Base-by-base conservation (phyloP, 345 rosid genomes). In the Pugionium cornutum region DNA sequence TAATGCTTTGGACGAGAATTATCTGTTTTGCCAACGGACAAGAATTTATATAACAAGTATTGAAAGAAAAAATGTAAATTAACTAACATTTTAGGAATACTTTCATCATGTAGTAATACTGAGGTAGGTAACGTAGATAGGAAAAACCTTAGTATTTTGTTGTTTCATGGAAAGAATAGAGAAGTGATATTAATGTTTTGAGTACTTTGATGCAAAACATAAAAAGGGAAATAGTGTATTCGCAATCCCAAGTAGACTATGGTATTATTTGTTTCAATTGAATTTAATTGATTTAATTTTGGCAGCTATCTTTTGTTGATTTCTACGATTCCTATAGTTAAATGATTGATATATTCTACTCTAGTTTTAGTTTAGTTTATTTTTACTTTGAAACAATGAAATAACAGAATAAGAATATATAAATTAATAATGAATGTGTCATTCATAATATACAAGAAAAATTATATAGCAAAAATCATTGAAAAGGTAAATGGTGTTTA, bases 121-220 rank as follows among this genome's bases (percentile, higher is more conserved):
- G 18, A 25, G 28, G 30, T 41, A 50, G 0, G 58, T 29, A 33
- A 59, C 28, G 26, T 68, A 9, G 33, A 10, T 50, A 49, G 7
- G 5, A 37, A 58, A 49, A 43, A n/a, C 4, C 64, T 47, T 39
- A 31, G 43, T 68, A 58, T 41, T 10, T 8, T 41, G 26, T 31
- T 59, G 52, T 41, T 49, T 50, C 9, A 28, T 60, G 11, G 52
- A 29, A 49, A 50, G 47, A 43, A 51, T 37, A 42, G 42, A 58
- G 28, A 46, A 53, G 18, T 53, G 41, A 30, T 44, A 62, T 54
- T 53, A 45, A 53, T 70, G 62, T 51, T 53, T 29, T 37, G 54
- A 60, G 60, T 42, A 28, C 4, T 69, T 68, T 35, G 8, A 50
- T 68, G 59, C 9, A 25, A 44, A 54, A 55, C 8, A 39, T 3